Conservation (phyloP, 805 yeast species). For the Sungouiozyma ichnusensis region DNA sequence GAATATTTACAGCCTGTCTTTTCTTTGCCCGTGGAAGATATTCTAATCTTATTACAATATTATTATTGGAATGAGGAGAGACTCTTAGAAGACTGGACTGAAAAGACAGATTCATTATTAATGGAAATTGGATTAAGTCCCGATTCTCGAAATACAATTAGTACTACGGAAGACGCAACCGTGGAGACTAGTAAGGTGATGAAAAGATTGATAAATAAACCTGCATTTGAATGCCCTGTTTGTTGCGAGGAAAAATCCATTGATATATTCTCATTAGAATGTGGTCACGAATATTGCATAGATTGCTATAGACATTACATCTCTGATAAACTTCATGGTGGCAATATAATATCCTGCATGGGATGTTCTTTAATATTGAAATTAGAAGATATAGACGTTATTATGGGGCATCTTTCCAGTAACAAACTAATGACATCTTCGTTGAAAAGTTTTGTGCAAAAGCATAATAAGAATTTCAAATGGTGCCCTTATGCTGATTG, state of each 20-base stretch:
- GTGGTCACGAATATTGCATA: conserved; percentile 63
- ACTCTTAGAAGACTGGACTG: conserved; percentile 45
- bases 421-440: conserved; percentile 27
- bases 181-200: too few species aligned
- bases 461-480: conserved; percentile 37
- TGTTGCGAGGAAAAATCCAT: conserved; percentile 52
- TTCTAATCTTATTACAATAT: conserved; percentile 36
- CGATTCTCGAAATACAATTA: neutral
- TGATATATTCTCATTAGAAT: conserved; percentile 42
- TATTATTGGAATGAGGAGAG: conserved; percentile 52
- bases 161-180: too few species aligned
- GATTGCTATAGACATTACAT: conserved; percentile 60
- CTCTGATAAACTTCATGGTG: conserved; percentile 32
- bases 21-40: conserved; percentile 21
- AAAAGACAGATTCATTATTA: conserved; percentile 30
- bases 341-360: conserved; percentile 54
- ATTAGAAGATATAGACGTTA: conserved; percentile 33
- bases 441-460: conserved; percentile 42
- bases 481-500: conserved; percentile 90
- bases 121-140: conserved; percentile 27
- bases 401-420: conserved; percentile 29
- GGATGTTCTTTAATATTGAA: conserved; percentile 37
- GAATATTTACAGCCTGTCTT: conserved; percentile 23
- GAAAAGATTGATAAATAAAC: conserved; percentile 6
- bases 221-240: conserved; percentile 45